These are phyloP conservation scores for Dichotomocladium elegans DNA, from an alignment of 371 early-diverging fungal species.

Conservation along the genomic window DNA sequence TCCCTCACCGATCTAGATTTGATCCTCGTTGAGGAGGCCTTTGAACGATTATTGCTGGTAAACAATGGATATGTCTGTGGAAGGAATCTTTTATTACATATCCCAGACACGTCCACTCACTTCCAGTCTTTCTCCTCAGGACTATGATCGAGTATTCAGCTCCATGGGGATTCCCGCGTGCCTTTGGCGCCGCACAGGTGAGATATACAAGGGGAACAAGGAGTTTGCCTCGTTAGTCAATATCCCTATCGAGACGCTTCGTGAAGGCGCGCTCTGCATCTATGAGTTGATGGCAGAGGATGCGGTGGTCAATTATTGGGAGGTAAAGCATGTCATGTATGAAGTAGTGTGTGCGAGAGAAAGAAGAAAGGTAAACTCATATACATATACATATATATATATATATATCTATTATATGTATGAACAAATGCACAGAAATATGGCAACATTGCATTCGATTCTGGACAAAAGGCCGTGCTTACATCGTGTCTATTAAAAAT, in stretches of 20 bases:
- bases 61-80: background rate
- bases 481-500: conserved; percentile 77
- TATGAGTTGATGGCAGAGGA: conserved; percentile 88
- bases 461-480: conserved; percentile 91
- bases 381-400: background rate
- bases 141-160: conserved; percentile 89
- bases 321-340: conserved; percentile 30
- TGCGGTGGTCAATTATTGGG: conserved; percentile 79
- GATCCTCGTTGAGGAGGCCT: conserved; percentile 88
- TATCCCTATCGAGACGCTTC: conserved; percentile 73
- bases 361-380: background rate
- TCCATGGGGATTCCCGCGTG: conserved; percentile 93
- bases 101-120: too few relatives aligned
- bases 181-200: conserved; percentile 93
- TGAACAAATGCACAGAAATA: conserved; percentile 63
- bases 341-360: background rate
- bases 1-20: conserved; percentile 89
- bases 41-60: conserved; percentile 85
- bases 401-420: background rate
- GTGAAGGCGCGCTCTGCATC: conserved; percentile 72
- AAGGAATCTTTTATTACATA: background rate
- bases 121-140: conserved; percentile 50
- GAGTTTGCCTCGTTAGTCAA: conserved; percentile 90
- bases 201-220: conserved; percentile 93
- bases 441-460: conserved; percentile 93